Evolutionary conservation across 2,329 filamentous ascomycete species (phyloP), one percentile per base, ranked within the genome.

Genomic region (Diaporthe vexans): DNA sequence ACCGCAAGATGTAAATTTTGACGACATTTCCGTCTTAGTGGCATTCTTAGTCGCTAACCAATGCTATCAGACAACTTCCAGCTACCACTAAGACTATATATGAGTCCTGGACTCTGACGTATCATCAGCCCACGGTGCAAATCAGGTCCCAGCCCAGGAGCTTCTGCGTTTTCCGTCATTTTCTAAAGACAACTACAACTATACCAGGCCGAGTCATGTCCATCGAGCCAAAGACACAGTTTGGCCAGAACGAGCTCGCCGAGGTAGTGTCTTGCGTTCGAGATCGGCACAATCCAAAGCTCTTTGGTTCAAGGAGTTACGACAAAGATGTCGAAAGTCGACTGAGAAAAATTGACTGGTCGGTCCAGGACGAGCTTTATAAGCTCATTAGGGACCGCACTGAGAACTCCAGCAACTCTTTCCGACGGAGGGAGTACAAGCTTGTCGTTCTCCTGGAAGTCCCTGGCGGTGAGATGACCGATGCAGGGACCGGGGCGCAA

Each of bases 311-410:
- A 13, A 1, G 26, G 9, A 37, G 26, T 37, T 75, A 77, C 54
- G 58, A 75, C 10, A 40, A 51, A 2, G 77, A 77, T 4, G 43
- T 78, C 35, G 76, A 78, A 37, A 9, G 1, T 26, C 63, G 77
- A 13, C 54, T 78, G 15, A 72, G 76, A 21, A 67, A n/a, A 21
- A 73, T 78, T 26, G 77, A 78, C 35, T 77, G 77, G 77, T 71
- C 73, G 51, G 76, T 78, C 21, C 77, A 78, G 70, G 76, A 78
- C 35, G 77, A 78, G 75, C 75, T 78, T 15, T 76, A 77, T 24
- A 77, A 78, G 58, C 61, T 78, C 63, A 46, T 78, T 17, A 73
- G 73, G 29, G 77, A 78, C 56, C 76, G 76, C 17, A 67, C 69
- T 37, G 71, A 76, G 74, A 78, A 76, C 75, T 73, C 74, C 56